These are phyloP conservation scores for Ettlia oleoabundans DNA, from an alignment of 139 green algal species.

Conservation along the genomic window DNA sequence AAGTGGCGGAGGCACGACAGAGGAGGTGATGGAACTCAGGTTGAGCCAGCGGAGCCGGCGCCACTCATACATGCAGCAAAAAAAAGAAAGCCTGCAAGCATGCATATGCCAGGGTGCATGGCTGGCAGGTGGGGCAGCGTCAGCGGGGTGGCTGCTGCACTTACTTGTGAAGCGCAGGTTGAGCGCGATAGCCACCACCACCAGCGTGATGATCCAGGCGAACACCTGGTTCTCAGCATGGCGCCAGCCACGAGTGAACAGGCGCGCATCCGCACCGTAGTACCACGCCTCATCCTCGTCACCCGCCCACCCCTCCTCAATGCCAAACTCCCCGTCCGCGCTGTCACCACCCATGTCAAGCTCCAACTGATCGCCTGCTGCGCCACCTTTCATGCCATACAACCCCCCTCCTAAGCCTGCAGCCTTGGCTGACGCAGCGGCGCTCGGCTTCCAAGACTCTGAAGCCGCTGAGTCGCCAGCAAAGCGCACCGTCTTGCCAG, in stretches of 20 bases:
- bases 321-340: background rate
- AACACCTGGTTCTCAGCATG: constrained; percentile 14
- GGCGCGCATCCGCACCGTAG: constrained; percentile 8
- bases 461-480: background rate
- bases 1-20: no score
- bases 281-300: constrained; percentile 19
- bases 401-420: background rate
- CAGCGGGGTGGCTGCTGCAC: background rate
- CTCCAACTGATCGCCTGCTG: background rate
- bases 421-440: background rate
- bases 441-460: background rate
- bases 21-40: no score
- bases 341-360: no score
- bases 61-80: background rate
- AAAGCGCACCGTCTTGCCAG: background rate
- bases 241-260: background rate
- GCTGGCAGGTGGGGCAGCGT: background rate
- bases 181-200: constrained; percentile 7
- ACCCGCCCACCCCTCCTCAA: background rate
- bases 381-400: background rate
- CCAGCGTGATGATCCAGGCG: background rate
- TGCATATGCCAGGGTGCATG: background rate
- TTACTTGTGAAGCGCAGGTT: constrained; percentile 17
- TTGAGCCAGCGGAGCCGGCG: no score
- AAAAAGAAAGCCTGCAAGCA: background rate